Evolutionary conservation across 164 flowering plant species (phyloP).

Genomic region (Amborella trichopoda): DNA sequence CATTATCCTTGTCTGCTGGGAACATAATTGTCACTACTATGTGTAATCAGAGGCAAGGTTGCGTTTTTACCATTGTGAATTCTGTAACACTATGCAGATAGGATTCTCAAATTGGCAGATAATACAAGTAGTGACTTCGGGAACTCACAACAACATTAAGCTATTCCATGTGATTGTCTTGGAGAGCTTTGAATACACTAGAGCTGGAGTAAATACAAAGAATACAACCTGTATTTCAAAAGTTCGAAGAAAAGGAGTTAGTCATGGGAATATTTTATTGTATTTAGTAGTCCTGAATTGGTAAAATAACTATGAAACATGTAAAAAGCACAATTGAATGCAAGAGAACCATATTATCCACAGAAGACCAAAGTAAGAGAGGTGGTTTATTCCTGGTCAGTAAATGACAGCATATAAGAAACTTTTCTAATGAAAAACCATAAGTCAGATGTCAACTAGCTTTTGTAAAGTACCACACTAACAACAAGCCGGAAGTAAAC

Average conservation of each 20-base stretch:
- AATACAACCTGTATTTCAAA: slow-evolving; percentile 45
- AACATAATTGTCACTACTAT: background rate
- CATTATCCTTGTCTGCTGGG: background rate
- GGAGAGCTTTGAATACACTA: slow-evolving; percentile 40
- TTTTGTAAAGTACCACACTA: too few relatives aligned
- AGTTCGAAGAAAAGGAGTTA: background rate
- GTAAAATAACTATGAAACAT: background rate
- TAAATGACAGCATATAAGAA: too few relatives aligned
- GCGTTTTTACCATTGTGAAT: background rate
- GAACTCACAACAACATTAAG: slow-evolving; percentile 41
- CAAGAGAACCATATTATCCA: background rate
- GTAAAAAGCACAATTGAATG: background rate
- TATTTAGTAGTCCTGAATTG: background rate
- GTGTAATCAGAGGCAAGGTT: background rate
- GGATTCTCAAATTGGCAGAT: background rate
- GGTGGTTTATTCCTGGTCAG: too few relatives aligned
- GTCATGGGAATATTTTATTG: background rate
- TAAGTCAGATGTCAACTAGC: too few relatives aligned
- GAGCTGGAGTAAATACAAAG: slow-evolving; percentile 64
- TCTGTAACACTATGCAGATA: background rate
- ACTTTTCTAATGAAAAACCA: too few relatives aligned
- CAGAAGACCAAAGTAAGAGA: background rate
- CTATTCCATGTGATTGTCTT: slow-evolving; percentile 47
- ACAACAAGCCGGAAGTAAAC: too few relatives aligned
- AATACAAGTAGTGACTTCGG: too few relatives aligned